Conservation (phyloP, 2,329 filamentous ascomycete genomes). For the Hypoxylon sp. region DNA sequence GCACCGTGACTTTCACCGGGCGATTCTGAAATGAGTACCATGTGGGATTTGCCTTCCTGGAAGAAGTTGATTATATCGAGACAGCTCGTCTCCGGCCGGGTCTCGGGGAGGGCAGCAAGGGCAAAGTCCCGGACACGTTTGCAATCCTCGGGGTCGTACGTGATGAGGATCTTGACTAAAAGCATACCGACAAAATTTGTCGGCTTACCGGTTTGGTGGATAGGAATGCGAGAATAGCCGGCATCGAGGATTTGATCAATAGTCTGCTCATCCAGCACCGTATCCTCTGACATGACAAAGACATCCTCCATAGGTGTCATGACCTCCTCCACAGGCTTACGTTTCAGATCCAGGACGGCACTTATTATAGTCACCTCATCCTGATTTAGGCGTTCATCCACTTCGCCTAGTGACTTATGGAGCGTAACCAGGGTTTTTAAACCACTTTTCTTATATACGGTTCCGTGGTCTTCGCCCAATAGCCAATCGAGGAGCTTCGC, state of each 20-base stretch:
- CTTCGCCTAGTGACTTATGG: conserved; percentile 90
- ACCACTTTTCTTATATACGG: conserved; percentile 97
- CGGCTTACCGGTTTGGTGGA: conserved; percentile 85
- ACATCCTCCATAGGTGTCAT: conserved; percentile 99
- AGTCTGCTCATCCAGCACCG: conserved; percentile 89
- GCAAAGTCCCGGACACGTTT: conserved; percentile 90
- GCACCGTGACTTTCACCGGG: conserved; percentile 94
- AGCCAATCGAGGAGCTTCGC: conserved; percentile 95
- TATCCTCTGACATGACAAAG: conserved; percentile 96
- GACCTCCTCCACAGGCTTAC: conserved; percentile 92
- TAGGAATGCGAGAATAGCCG: conserved; percentile 95
- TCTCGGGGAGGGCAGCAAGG: conserved; percentile 93
- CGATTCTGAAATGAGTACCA: conserved; percentile 92
- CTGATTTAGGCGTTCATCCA: conserved; percentile 90
- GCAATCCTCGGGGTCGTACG: conserved; percentile 95
- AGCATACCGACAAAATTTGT: conserved; percentile 97
- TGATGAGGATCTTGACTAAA: conserved; percentile 97
- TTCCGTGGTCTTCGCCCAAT: conserved; percentile 94
- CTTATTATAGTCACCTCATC: conserved; percentile 99
- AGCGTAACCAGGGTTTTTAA: conserved; percentile 96
- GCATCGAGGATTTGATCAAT: conserved; percentile 95
- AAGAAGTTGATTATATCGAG: conserved; percentile 99
- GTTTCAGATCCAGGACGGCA: conserved; percentile 94
- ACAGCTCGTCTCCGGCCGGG: conserved; percentile 93
- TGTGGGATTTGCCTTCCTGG: conserved; percentile 98